Evolutionary conservation across 176 grass and related monocot genomes (phyloP).

Genomic region (Aegilops speltoides): DNA sequence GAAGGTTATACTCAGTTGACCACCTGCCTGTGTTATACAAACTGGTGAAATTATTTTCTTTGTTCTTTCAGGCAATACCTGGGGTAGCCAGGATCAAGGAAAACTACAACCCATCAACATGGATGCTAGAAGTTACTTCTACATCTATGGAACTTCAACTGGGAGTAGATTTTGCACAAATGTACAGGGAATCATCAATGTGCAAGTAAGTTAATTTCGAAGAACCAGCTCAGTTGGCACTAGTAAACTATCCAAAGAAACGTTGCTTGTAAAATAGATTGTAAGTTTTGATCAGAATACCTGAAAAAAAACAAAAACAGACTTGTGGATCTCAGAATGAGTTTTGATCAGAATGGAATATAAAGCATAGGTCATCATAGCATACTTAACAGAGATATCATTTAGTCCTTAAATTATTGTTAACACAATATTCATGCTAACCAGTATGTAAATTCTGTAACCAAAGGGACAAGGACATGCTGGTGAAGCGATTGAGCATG

Average conservation of each 20-base stretch:
- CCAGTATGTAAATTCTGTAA: background rate
- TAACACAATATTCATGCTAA: background rate
- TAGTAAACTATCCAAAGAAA: background rate
- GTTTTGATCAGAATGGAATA: background rate
- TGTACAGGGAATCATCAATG: constrained; percentile 61
- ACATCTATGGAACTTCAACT: constrained; percentile 61
- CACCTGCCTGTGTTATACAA: background rate
- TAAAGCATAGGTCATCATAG: background rate
- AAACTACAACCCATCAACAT: constrained; percentile 83
- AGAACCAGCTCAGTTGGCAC: background rate
- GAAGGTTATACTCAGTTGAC: background rate
- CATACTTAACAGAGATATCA: background rate
- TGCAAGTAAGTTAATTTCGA: constrained; percentile 33
- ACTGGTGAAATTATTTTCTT: background rate
- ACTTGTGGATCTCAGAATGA: background rate
- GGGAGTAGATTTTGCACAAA: constrained; percentile 57
- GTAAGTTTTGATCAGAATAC: background rate
- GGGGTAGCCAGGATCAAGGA: constrained; percentile 61
- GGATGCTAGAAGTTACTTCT: constrained; percentile 78
- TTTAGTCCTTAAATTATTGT: background rate
- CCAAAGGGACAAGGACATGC: constrained; percentile 51
- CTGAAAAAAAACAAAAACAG: background rate
- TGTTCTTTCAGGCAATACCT: constrained; percentile 44
- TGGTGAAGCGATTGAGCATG: constrained; percentile 37
- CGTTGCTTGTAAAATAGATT: background rate